Evolutionary conservation across 257 asterid genomes (phyloP), one percentile per base, ranked within the genome.

Genomic region (Anisodus acutangulus): DNA sequence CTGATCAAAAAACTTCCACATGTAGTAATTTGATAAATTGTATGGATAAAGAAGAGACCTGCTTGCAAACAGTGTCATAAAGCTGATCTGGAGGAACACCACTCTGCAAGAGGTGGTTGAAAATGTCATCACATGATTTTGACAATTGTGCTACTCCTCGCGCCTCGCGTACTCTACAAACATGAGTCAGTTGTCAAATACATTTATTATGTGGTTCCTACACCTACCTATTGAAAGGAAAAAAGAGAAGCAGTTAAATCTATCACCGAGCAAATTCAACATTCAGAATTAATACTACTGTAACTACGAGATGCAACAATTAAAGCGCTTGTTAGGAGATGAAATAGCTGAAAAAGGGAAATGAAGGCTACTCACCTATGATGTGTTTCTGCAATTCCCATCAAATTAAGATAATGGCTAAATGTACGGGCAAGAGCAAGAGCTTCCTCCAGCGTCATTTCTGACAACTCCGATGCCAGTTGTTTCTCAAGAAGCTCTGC

Each of bases 401-500:
- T 92, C 86, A 96, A 90, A 84, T 92, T 96, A 37, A 96, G 93
- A 88, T 95, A 92, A 89, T 96, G 99, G 85, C 97, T 96, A 87
- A 96, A 96, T 37, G 97, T 94, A 4, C 99, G 91, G 58, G 98
- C 98, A 67, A 96, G 96, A 13, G 93, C 80, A 31, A 94, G 82
- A 12, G 99, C 98, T 88, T 96, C 98, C 90, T 96, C 99, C 41
- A 96, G 93, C 37, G 97, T 90, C 99, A 94, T 91, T 80, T 91
- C 86, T 3, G 97, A 94, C 86, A 96, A 81, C 90, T 92, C 98
- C 16, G 93, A 83, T 19, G 97, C 93, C 81, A 96, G 82, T 89
- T 96, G 95, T 90, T 92, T 93, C 91, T 96, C 99, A 60, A 96
- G 95, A 86, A 92, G 88, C 93, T 94, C 98, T 37, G 99, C 99